Conservation (phyloP, 768 basidiomycete species). For the Phylloporus sp. region DNA sequence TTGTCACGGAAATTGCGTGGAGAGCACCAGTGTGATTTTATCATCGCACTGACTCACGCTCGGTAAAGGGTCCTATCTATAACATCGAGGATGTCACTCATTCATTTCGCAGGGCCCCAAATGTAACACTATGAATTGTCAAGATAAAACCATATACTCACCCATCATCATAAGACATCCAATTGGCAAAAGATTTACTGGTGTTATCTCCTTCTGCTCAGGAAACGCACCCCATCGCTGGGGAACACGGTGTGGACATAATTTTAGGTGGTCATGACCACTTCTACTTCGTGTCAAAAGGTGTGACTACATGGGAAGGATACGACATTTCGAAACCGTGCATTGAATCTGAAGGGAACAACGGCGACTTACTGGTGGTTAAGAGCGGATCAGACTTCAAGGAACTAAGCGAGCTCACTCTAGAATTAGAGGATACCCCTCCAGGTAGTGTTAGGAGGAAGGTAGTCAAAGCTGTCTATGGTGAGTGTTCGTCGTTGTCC, state of each 20-base stretch:
- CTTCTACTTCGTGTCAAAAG: conserved; percentile 67
- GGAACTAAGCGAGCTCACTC: conserved; percentile 69
- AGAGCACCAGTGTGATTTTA: conserved; percentile 67
- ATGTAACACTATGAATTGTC: conserved; percentile 17
- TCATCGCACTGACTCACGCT: conserved; percentile 83
- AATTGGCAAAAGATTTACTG: conserved; percentile 59
- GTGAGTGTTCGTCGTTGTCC: conserved; percentile 35
- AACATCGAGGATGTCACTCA: neutral
- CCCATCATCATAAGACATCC: conserved; percentile 50
- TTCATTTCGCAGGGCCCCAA: conserved; percentile 21
- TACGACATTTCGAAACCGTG: conserved; percentile 48
- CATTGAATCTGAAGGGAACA: conserved; percentile 67
- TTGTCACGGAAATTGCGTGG: conserved; percentile 72
- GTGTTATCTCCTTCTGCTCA: conserved; percentile 57
- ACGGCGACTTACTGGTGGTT: conserved; percentile 65
- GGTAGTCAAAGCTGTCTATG: conserved; percentile 57
- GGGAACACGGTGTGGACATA: conserved; percentile 73
- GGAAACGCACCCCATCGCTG: conserved; percentile 35
- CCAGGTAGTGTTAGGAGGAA: conserved; percentile 59
- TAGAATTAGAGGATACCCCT: conserved; percentile 59
- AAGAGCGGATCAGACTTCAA: conserved; percentile 91
- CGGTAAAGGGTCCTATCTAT: conserved; percentile 38
- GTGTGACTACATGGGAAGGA: conserved; percentile 60
- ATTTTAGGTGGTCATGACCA: conserved; percentile 90
- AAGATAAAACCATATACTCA: conserved; percentile 8